Evolutionary conservation across 1,139 yeast species (phyloP), one percentile per base, ranked within the genome.

Genomic region (Taphrina wiesneri): DNA sequence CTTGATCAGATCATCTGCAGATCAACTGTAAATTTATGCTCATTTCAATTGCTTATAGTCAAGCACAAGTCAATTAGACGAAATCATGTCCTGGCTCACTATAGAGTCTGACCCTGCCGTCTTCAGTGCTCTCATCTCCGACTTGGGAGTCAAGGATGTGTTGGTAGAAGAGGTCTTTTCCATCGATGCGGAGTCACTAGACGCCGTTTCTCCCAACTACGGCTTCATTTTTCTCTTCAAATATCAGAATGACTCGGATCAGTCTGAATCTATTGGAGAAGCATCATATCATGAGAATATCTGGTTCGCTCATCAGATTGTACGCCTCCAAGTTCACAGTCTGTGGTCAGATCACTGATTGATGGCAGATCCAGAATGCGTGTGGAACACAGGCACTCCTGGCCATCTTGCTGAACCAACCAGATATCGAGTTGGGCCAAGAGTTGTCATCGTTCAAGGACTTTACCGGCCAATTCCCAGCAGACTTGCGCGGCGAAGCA

Each of bases 381-480:
- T 86, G 91, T 75, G 91, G 88, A n/a, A 86, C 91, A 0, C 89
- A 85, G 72, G 91, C 91, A 0, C 86, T 86, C n/a, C 76, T 86
- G 67, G 85, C 86, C 67, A 75, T 85, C 13, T 75, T 86, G 63
- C 73, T 86, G 68, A 81, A 81, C 70, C 80, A 81, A 67, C 74
- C 75, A 1, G 75, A 73, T 1, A 69, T 84, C 19, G 78, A 80
- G 1, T 68, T 86, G 6, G 90, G 91, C 0, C 75, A 77, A 0
- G 85, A 82, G 56, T 75, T 86, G 65, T 43, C 71, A 2, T 80
- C 82, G 63, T 84, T 86, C 74, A 80, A 79, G 68, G 76, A 77
- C 62, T 86, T 86, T 74, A 83, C 83, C 19, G 45, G 19, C 15
- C 39, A 46, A 1, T 46, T 65, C 25, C 66, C 67, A n/a, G 53